Conservation (phyloP, 257 asterid genomes). For the Anisodus acutangulus region DNA sequence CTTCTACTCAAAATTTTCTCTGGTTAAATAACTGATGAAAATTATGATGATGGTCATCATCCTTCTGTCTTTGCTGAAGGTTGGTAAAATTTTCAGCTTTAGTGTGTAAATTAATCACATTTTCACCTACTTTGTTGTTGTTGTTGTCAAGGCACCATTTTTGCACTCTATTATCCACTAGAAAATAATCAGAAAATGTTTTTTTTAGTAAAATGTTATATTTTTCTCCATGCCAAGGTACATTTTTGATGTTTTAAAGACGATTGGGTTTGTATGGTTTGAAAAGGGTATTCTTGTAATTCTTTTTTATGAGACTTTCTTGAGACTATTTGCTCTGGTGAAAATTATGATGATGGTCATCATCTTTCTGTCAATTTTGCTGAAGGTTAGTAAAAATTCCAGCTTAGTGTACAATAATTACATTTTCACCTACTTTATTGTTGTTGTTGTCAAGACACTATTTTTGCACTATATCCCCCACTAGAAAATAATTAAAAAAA, state of each 20-base stretch:
- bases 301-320: neutral
- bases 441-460: too few species aligned
- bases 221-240: neutral
- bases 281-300: neutral
- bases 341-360: constrained; percentile 47
- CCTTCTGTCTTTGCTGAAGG: constrained; percentile 84
- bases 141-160: neutral
- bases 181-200: neutral
- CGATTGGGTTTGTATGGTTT: neutral
- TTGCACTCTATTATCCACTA: too few species aligned
- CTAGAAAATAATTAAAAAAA: neutral
- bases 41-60: constrained; percentile 49
- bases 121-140: neutral
- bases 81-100: constrained; percentile 18
- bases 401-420: neutral
- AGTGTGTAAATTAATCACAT: neutral
- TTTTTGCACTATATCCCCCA: neutral
- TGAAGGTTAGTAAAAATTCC: constrained; percentile 56
- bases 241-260: neutral
- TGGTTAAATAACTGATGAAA: constrained; percentile 47
- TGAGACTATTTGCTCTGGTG: too few species aligned
- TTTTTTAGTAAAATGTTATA: too few species aligned
- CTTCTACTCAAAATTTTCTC: constrained; percentile 9
- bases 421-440: neutral
- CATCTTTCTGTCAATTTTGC: constrained; percentile 69